Percentiles rank a stretch among this genome's conserved stretches.
Conservation (phyloP, 495 filamentous ascomycete genomes). For the Copromyces sp. region DNA sequence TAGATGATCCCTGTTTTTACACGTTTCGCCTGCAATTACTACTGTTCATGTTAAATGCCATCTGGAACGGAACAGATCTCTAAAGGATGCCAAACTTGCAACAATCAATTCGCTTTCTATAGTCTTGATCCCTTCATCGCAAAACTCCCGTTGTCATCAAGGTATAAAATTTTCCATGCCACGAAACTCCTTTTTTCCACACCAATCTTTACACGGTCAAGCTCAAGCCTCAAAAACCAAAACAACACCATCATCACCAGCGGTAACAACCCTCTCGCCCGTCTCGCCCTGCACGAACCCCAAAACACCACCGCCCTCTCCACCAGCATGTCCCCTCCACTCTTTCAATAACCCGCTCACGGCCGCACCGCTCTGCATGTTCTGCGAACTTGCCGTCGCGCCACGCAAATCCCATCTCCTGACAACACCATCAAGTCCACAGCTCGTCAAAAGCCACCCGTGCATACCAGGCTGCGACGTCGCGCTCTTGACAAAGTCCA, state of each 20-base stretch:
- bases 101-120: neutral
- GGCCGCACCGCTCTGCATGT: slow-evolving; percentile 17
- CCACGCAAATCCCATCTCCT: slow-evolving; percentile 79
- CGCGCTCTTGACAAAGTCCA: slow-evolving; percentile 64
- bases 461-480: slow-evolving; percentile 5
- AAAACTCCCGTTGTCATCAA: neutral
- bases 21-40: too few relatives aligned
- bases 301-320: slow-evolving; percentile 79
- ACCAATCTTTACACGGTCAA: neutral
- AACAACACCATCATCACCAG: slow-evolving; percentile 73
- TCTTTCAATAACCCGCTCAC: slow-evolving; percentile 59
- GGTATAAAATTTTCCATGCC: neutral
- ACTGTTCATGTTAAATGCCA: neutral
- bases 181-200: neutral
- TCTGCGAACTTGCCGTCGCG: slow-evolving; percentile 47
- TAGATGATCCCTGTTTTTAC: neutral
- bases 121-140: neutral
- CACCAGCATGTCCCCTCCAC: slow-evolving; percentile 74
- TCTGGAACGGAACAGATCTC: neutral
- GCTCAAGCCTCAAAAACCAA: slow-evolving; percentile 54
- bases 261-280: slow-evolving; percentile 67
- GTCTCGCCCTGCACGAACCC: slow-evolving; percentile 70
- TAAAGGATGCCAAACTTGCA: neutral
- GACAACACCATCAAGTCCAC: slow-evolving; percentile 81
- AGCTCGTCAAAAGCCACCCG: slow-evolving; percentile 61